These are phyloP conservation scores for Alternaria gaisen DNA, from an alignment of 2,329 filamentous ascomycete species.

Conservation along the genomic window DNA sequence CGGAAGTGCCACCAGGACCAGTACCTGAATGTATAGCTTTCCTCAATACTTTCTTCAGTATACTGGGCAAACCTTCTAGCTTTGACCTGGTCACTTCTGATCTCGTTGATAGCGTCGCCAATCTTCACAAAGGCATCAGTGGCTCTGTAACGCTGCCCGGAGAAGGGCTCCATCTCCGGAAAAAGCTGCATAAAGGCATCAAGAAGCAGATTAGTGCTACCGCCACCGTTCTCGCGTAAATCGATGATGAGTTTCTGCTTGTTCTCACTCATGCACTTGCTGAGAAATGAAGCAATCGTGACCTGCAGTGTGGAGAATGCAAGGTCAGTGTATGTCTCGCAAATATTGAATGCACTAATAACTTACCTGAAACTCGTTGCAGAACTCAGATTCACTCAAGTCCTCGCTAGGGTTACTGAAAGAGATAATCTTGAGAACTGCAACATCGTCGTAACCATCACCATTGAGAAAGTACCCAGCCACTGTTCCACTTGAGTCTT, in stretches of 20 bases:
- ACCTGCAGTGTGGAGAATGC: constrained; percentile 9
- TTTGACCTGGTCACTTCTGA: constrained; percentile 24
- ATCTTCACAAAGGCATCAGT: constrained; percentile 28
- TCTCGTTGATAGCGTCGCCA: constrained; percentile 33
- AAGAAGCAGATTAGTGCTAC: constrained; percentile 49
- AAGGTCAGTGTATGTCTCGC: neutral
- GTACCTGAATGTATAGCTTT: constrained; percentile 24
- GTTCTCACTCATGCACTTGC: constrained; percentile 53
- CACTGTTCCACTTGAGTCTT: constrained; percentile 33
- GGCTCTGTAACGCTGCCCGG: constrained; percentile 34
- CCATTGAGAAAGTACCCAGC: constrained; percentile 56
- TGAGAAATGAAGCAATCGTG: constrained; percentile 54
- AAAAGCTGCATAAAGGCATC: constrained; percentile 62
- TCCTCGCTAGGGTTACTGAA: constrained; percentile 41
- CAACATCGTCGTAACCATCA: constrained; percentile 46
- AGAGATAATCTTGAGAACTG: constrained; percentile 54
- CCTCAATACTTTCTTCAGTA: constrained; percentile 15
- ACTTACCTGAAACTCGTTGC: constrained; percentile 38
- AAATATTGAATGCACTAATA: no score
- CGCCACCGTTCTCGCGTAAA: constrained; percentile 67
- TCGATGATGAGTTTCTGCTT: constrained; percentile 70
- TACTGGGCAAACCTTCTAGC: constrained; percentile 12
- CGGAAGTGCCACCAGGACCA: constrained; percentile 37
- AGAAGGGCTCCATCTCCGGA: constrained; percentile 54
- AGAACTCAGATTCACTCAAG: constrained; percentile 21